Evolutionary conservation across 352 stramenopile genomes (phyloP).

Genomic region (Pythium rishiriense): DNA sequence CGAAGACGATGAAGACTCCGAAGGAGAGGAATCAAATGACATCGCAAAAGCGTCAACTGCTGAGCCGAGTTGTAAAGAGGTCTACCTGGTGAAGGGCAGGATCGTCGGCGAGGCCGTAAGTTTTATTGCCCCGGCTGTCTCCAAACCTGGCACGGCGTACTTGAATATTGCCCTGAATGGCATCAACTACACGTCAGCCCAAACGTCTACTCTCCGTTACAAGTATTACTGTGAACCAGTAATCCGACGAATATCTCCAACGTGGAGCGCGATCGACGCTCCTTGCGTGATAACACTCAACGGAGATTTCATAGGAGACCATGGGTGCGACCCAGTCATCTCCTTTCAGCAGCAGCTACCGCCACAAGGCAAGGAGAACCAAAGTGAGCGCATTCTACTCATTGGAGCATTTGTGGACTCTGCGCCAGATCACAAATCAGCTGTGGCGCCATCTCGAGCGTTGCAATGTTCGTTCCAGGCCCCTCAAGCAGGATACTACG

Average conservation of each 20-base stretch:
- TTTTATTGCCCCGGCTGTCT: constrained; percentile 49
- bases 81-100: constrained; percentile 41
- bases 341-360: constrained; percentile 37
- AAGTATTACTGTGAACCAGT: constrained; percentile 59
- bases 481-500: constrained; percentile 45
- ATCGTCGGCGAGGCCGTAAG: constrained; percentile 63
- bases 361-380: constrained; percentile 20
- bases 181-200: constrained; percentile 68
- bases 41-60: background rate
- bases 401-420: constrained; percentile 33
- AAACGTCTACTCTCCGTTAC: constrained; percentile 46
- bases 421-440: background rate
- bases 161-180: constrained; percentile 75
- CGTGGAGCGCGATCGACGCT: constrained; percentile 47
- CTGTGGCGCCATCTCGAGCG: constrained; percentile 8
- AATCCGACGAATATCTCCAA: constrained; percentile 49
- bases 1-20: constrained; percentile 13
- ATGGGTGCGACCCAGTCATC: constrained; percentile 46
- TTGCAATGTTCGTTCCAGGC: constrained; percentile 40
- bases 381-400: constrained; percentile 27
- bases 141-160: constrained; percentile 38
- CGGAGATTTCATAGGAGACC: constrained; percentile 55
- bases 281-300: constrained; percentile 35
- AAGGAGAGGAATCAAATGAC: constrained; percentile 8
- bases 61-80: background rate